phyloP scores from a whole-genome alignment of 139 green algal species.

The Coelastrella sp. region DNA sequence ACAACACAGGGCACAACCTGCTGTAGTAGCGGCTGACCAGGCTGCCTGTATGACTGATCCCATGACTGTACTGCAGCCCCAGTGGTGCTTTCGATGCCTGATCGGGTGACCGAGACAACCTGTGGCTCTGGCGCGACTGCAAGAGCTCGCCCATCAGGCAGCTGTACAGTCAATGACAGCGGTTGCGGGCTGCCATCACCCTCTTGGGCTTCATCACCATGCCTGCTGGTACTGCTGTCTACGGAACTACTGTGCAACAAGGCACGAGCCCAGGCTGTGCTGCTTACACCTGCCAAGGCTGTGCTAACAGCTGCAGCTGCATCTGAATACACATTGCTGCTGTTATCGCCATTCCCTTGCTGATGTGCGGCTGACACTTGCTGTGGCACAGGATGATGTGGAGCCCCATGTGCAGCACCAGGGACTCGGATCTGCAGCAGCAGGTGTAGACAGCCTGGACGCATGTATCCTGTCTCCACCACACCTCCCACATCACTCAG shows the following conservation, averaged over 20 bases:
- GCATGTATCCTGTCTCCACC: slow-evolving; percentile 41
- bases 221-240: background rate
- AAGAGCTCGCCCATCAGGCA: background rate
- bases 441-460: slow-evolving; percentile 34
- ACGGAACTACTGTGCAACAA: background rate
- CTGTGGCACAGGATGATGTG: background rate
- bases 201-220: background rate
- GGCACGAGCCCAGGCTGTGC: background rate
- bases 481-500: background rate
- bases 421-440: slow-evolving; percentile 24
- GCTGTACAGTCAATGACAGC: slow-evolving; percentile 25
- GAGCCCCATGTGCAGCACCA: background rate
- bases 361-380: background rate
- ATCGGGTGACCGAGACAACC: too few species aligned
- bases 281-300: background rate
- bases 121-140: background rate
- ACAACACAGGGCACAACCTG: background rate
- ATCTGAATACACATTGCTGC: background rate
- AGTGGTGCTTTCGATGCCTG: background rate
- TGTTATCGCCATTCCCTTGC: background rate
- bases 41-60: background rate
- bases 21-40: background rate
- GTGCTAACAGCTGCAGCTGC: background rate
- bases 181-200: background rate
- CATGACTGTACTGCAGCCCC: background rate